A percentile compares a stretch with the other conserved stretches of the same genome.
Evolutionary conservation across 768 basidiomycete species (phyloP).

Genomic region (Inosperma sp.): DNA sequence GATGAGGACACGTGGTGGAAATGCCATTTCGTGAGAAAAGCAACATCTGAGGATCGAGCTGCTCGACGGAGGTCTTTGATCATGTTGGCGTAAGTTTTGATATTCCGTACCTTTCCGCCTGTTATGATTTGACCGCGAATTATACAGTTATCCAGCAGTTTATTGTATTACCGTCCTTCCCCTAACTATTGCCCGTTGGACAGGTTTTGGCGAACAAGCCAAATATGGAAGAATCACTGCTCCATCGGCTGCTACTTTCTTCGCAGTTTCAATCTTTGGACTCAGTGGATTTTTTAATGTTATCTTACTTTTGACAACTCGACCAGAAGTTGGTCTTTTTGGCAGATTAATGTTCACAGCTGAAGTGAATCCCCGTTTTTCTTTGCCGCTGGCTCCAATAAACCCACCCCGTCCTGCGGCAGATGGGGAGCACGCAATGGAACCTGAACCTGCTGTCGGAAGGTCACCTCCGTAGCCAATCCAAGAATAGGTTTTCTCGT

Average conservation of each 20-base stretch:
- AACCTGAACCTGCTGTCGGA: too few species aligned
- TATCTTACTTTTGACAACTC: conserved; percentile 31
- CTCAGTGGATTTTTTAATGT: conserved; percentile 40
- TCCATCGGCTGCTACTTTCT: conserved; percentile 30
- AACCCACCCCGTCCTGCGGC: too few species aligned
- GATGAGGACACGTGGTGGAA: conserved; percentile 32
- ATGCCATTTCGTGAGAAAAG: conserved; percentile 18
- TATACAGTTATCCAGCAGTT: conserved; percentile 33
- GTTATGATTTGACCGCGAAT: background rate
- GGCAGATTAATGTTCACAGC: background rate
- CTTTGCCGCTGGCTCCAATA: too few species aligned
- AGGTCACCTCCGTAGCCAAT: too few species aligned
- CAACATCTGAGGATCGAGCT: conserved; percentile 10
- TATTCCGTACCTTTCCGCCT: background rate
- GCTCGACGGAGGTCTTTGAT: conserved; percentile 19
- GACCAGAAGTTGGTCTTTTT: conserved; percentile 33
- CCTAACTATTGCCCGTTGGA: conserved; percentile 38
- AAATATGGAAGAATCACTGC: conserved; percentile 9
- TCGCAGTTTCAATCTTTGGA: conserved; percentile 28
- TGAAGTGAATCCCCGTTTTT: too few species aligned
- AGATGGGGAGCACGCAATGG: too few species aligned
- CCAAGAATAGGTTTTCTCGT: too few species aligned
- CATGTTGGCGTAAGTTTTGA: conserved; percentile 27
- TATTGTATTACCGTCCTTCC: conserved; percentile 38
- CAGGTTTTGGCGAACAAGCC: conserved; percentile 24